These are phyloP conservation scores for Sphagnum tenellum DNA, from an alignment of 225 moss, liverwort and hornwort genomes.

Conservation along the genomic window DNA sequence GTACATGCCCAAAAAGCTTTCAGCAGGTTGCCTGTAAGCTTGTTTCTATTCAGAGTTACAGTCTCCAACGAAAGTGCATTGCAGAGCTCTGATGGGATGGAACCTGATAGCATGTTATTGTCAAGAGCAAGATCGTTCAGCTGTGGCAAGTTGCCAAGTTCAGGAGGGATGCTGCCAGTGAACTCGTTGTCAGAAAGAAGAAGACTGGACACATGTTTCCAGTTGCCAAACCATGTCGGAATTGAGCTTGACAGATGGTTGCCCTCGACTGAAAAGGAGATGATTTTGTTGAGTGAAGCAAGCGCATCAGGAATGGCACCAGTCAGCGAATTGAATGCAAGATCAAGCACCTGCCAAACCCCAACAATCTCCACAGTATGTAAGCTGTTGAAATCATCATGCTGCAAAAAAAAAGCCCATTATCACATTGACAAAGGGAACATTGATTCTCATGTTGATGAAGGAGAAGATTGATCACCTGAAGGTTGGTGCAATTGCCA, in stretches of 20 bases:
- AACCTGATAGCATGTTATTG: slow-evolving; percentile 36
- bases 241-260: slow-evolving; percentile 68
- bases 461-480: slow-evolving; percentile 2
- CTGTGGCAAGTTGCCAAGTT: slow-evolving; percentile 20
- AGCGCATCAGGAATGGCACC: slow-evolving; percentile 50
- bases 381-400: too few relatives aligned
- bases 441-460: slow-evolving; percentile 4
- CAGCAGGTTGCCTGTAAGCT: slow-evolving; percentile 29
- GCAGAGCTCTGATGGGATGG: slow-evolving; percentile 36
- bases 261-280: slow-evolving; percentile 67
- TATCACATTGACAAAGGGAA: too few relatives aligned
- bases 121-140: slow-evolving; percentile 26
- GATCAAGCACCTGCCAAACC: slow-evolving; percentile 25
- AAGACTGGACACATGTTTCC: slow-evolving; percentile 54
- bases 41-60: slow-evolving; percentile 32
- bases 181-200: slow-evolving; percentile 40
- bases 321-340: slow-evolving; percentile 54
- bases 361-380: too few relatives aligned
- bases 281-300: slow-evolving; percentile 36
- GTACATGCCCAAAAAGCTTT: slow-evolving; percentile 15
- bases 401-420: too few relatives aligned
- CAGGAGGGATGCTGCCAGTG: slow-evolving; percentile 32
- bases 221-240: slow-evolving; percentile 60
- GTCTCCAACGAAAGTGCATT: slow-evolving; percentile 25
- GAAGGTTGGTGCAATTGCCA: slow-evolving; percentile 30